A percentile compares a stretch with the other conserved stretches of the same genome.
phyloP scores from a whole-genome alignment of 1,284 basidiomycete species.

The Neotropicomus parvogracilis region DNA sequence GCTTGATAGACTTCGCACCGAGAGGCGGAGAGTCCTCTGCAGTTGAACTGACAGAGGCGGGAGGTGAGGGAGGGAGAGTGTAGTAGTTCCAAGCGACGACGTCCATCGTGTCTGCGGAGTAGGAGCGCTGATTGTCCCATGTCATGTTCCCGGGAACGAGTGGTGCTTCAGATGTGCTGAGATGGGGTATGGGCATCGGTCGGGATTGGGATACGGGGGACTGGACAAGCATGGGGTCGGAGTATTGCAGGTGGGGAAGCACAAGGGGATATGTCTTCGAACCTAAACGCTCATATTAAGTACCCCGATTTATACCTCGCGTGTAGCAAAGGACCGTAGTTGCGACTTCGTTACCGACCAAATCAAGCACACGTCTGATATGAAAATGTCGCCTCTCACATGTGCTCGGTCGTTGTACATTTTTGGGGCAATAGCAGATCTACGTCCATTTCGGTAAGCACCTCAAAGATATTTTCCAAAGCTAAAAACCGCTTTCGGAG shows the following conservation, averaged over 20 bases:
- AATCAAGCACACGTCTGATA: conserved; percentile 35
- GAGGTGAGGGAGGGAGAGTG: conserved; percentile 49
- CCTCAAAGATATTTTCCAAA: conserved; percentile 18
- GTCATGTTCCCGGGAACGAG: conserved; percentile 43
- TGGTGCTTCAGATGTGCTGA: conserved; percentile 53
- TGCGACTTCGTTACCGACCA: conserved; percentile 29
- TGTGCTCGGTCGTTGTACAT: conserved; percentile 31
- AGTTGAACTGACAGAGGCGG: conserved; percentile 45
- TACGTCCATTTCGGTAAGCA: conserved; percentile 27
- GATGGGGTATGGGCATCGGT: conserved; percentile 50
- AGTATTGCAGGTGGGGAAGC: conserved; percentile 10
- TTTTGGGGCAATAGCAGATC: conserved; percentile 28
- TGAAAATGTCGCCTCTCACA: conserved; percentile 34
- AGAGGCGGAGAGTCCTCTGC: conserved; percentile 46
- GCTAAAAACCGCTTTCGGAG: conserved; percentile 17
- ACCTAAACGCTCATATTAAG: conserved; percentile 20
- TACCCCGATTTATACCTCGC: conserved; percentile 32
- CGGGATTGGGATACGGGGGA: conserved; percentile 34
- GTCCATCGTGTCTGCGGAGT: conserved; percentile 39
- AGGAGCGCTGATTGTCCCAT: conserved; percentile 46
- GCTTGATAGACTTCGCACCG: conserved; percentile 47
- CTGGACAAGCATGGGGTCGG: conserved; percentile 14
- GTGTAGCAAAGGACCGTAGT: conserved; percentile 26
- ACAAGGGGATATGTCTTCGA: conserved; percentile 21
- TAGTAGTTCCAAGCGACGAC: conserved; percentile 46